Percentiles rank a stretch among this genome's conserved stretches.
Conservation (phyloP, 345 rosid species). For the Atalantia buxifolia region DNA sequence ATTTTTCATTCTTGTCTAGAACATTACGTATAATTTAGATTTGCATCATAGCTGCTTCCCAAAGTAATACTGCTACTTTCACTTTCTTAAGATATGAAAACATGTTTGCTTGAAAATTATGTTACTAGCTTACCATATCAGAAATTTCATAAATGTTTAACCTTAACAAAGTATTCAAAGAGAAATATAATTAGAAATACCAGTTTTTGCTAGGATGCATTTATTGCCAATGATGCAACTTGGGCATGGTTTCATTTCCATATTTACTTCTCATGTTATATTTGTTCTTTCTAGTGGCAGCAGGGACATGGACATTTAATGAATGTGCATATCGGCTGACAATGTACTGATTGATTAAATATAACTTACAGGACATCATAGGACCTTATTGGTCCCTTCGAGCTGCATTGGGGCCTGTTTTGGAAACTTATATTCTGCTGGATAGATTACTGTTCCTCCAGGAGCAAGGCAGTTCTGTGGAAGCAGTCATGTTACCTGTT, state of each 20-base stretch:
- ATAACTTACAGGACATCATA: conserved; percentile 52
- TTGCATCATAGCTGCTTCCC: neutral
- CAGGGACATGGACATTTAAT: neutral
- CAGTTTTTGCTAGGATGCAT: neutral
- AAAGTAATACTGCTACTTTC: neutral
- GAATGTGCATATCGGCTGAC: neutral
- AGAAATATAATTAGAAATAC: neutral
- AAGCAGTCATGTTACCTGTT: conserved; percentile 70
- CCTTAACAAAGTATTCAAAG: neutral
- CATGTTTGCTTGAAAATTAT: neutral
- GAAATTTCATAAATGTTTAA: neutral
- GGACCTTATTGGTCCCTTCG: conserved; percentile 94
- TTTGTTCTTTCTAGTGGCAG: neutral
- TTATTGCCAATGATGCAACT: neutral
- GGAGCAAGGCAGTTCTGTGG: conserved; percentile 55
- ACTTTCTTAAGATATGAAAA: neutral
- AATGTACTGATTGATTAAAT: conserved; percentile 1
- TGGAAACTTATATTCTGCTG: conserved; percentile 80
- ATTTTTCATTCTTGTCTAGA: neutral
- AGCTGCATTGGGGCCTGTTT: conserved; percentile 80
- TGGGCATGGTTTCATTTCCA: neutral
- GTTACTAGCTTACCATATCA: neutral
- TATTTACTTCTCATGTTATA: neutral
- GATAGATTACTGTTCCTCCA: conserved; percentile 91
- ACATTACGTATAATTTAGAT: neutral